A percentile compares a stretch with the other conserved stretches of the same genome.
phyloP scores from a whole-genome alignment of 768 basidiomycete genomes.

The Lenzites betulinus region DNA sequence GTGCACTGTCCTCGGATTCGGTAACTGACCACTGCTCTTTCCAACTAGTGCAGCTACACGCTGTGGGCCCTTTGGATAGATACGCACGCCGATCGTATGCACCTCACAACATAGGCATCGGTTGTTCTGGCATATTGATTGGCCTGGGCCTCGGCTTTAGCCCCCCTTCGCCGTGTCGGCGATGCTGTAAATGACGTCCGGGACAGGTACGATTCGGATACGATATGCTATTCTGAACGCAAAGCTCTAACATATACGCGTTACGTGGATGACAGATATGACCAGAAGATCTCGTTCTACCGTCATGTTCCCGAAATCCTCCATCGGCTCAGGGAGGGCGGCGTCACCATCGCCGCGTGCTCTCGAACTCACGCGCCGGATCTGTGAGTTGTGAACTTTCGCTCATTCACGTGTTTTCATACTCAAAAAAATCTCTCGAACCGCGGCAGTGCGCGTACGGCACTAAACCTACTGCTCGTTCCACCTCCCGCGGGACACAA shows the following conservation, averaged over 20 bases:
- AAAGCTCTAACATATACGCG: neutral
- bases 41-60: constrained; percentile 59
- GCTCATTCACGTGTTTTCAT: neutral
- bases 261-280: constrained; percentile 41
- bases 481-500: constrained; percentile 41
- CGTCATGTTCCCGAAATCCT: constrained; percentile 75
- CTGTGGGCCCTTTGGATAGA: constrained; percentile 90
- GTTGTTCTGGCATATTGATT: neutral
- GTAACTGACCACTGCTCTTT: constrained; percentile 4
- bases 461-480: constrained; percentile 63
- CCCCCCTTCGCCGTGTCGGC: constrained; percentile 53
- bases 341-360: constrained; percentile 65
- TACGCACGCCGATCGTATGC: constrained; percentile 63
- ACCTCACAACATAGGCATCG: neutral
- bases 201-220: constrained; percentile 42
- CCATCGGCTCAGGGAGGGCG: constrained; percentile 51
- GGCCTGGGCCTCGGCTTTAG: constrained; percentile 35
- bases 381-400: constrained; percentile 49
- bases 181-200: constrained; percentile 49
- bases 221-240: neutral
- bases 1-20: neutral
- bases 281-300: constrained; percentile 68
- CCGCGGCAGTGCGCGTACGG: constrained; percentile 69
- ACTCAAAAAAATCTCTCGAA: neutral
- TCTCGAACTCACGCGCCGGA: constrained; percentile 71